Evolutionary conservation across 805 yeast species (phyloP), one percentile per base, ranked within the genome.

Genomic region (Kuraishia borneana): DNA sequence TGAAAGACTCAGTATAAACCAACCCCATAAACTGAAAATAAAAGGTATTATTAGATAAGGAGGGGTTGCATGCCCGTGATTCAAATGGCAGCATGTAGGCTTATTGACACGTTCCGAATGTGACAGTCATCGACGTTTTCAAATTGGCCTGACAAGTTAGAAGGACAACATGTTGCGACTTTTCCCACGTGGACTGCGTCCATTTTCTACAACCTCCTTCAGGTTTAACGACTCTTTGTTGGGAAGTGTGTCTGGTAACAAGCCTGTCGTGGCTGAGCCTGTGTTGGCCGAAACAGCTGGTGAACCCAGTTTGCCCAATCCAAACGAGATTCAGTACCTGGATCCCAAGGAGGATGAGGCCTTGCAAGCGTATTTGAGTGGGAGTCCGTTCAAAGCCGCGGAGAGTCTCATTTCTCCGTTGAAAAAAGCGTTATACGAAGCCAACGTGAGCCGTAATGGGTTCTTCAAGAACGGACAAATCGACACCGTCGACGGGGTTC

Each of bases 401-500:
- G 71, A 73, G 36, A 54, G 59, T 23, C 56, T 73, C 12, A 53
- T 87, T 12, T 66, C 85, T 4, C 89, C 95, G 8, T 61, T 85
- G 40, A 87, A 85, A 53, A 67, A 66, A 42, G 58, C 65, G 44
- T 59, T 88, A 3, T 87, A 83, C 48, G 57, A 67, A 19, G 59
- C 63, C 29, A 81, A 75, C 45, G 82, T 83, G 33, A 51, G 58
- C 6, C 47, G 66, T 40, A 68, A 82, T 52, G 82, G 83, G 32
- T 79, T 78, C 47, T 88, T 70, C 66, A 77, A 76, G 46, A 79
- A 76, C 49, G 61, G 70, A 41, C 71, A 74, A 38, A 63, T 82
- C 10, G 58, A 58, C 20, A 54, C 58, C 25, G 39, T 48, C n/a
- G 55, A 56, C 32, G 77, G 75, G 22, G 60, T 63, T 35, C 42